Base-by-base conservation (phyloP, 305 asterid species). In the Plantago lanceolata region DNA sequence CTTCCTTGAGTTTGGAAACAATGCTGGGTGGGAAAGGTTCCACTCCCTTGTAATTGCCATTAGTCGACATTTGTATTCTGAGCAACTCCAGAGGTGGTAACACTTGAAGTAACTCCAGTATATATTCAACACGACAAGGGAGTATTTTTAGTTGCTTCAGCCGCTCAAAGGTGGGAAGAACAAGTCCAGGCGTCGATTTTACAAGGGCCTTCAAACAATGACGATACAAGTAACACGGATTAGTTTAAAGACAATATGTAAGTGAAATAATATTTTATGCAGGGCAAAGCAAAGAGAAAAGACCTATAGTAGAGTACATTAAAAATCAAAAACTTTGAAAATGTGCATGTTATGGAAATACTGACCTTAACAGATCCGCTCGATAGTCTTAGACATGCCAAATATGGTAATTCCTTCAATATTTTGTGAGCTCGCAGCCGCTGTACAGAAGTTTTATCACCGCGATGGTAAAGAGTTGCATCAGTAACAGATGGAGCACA, bases 71-170 rank as follows among this genome's bases (percentile, higher is more conserved):
- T 6, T 17, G 16, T 11, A 58, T 8, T 17, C 13, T 2, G 31
- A 58, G 48, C 9, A 3, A 35, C 19, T 58, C 63, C 17, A 58
- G 63, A 58, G 49, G 24, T 40, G 63, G 49, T 28, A 58, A 17
- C 24, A 37, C 31, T 12, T 37, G 31, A 37, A 59, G 64, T 14
- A 59, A 40, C 51, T 59, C 48, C 26, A 37, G 26, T 14, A 59
- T 0, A 40, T 9, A 0, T 12, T 7, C 0, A 3, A 29, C 2
- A 19, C 8, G 2, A 40, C 18, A 8, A 5, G 3, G 6, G 12
- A 28, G 11, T 11, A 14, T 8, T 35, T 18, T 13, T 33, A 24
- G 63, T 37, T 20, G 17, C 9, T 19, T 59, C 63, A 40, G 8
- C 6, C 33, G 50, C 18, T 19, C 48, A 17, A 59, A 37, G 33